Evolutionary conservation across 129 eudicot genomes (phyloP), one percentile per base, ranked within the genome.

Genomic region (Flaveria robusta): DNA sequence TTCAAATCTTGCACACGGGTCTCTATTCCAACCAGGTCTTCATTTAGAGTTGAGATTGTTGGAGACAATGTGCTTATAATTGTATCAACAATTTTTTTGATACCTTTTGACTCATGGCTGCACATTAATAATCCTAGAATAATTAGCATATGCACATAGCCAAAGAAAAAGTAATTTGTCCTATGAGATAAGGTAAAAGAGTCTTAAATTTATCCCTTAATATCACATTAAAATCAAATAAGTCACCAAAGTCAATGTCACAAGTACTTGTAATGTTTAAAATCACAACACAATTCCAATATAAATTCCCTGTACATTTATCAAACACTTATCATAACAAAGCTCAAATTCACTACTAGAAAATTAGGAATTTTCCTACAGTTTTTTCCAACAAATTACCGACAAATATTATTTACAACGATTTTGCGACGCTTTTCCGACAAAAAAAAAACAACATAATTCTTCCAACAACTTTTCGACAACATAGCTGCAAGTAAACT

Each of bases 61-160:
- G 68, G 68, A 14, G 26, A 26, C 18, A 62, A 16, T 5, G 3
- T 62, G 10, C 42, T 26, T 62, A 16, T 13, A 62, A 62, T 62
- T 62, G 9, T 14, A 12, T 27, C 7, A 6, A 62, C 42, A 27
- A 62, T 62, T 27, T 26, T 7, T 62, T 62, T 62, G 68, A 62
- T 62, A 20, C 68, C 68, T 62, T 62, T 62, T 62, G 68, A 27
- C 20, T 62, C 68, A 12, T 62, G 68, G 68, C 68, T 62, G 42
- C 68, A 14, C 9, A 59, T 24, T 56, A 14, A 15, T 24, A 59
- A 10, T 24, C 39, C 13, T 59, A 23, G 39, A 23, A 59, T 50
- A 11, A 13, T 59, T 59, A 59, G 66, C 7, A 23, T 59, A 24
- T 34, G 39, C 7, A 59, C 66, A 59, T 24, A 59, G 23, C 13